Evolutionary conservation across 345 rosid genomes (phyloP).

Genomic region (Theobroma cacao): DNA sequence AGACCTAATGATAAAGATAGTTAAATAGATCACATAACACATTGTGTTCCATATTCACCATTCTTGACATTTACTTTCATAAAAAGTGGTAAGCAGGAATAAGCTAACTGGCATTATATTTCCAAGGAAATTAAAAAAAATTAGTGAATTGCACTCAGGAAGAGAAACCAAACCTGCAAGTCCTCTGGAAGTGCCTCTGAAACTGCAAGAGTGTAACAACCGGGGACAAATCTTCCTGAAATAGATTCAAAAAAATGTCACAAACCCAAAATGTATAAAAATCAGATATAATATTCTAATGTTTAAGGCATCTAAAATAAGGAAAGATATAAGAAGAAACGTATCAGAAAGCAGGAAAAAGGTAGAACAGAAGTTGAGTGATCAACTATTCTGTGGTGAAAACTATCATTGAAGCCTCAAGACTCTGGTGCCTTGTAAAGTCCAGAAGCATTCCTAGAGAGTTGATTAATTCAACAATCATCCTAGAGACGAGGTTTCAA

Average conservation of each 20-base stretch:
- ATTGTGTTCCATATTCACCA: not conserved
- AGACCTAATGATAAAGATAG: not conserved
- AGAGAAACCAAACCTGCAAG: conserved; percentile 45
- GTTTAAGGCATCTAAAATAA: not conserved
- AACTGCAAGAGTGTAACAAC: conserved; percentile 71
- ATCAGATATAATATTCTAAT: not conserved
- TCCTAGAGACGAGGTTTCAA: not conserved
- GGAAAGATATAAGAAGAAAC: not conserved
- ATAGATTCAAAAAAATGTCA: not conserved
- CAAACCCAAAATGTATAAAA: not conserved
- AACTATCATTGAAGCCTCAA: not conserved
- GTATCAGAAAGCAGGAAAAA: not conserved
- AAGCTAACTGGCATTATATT: not conserved
- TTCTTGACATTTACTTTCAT: not conserved
- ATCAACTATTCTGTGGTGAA: not conserved
- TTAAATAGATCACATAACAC: not conserved
- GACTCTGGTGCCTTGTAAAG: not conserved
- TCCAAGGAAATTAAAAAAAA: not conserved
- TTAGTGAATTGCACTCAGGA: not conserved
- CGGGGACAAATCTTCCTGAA: conserved; percentile 66
- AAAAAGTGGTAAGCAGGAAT: not conserved
- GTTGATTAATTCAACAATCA: not conserved
- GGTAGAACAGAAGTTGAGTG: not conserved
- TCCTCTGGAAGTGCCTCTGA: conserved; percentile 71
- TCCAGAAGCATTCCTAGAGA: not conserved